Percentiles rank a stretch among this genome's conserved stretches.
phyloP scores from a whole-genome alignment of 768 basidiomycete species.

The Leccinum rimulosum region DNA sequence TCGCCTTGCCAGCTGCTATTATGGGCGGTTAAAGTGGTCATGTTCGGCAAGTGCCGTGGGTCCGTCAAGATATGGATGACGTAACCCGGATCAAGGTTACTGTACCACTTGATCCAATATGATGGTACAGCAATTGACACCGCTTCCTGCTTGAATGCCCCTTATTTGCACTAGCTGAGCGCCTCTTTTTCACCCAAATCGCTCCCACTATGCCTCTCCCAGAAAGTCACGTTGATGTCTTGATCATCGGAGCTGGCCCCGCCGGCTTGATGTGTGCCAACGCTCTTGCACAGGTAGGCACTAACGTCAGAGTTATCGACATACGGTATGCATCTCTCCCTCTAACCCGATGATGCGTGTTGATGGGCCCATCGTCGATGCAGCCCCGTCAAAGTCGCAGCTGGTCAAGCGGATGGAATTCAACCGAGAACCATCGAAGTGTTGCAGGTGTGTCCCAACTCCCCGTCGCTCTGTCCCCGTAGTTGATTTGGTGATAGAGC shows the following conservation, averaged over 20 bases:
- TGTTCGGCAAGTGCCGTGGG: neutral
- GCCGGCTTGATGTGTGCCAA: constrained; percentile 44
- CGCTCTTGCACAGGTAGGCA: constrained; percentile 35
- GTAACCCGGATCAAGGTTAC: neutral
- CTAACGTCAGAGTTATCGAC: constrained; percentile 41
- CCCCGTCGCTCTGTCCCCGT: neutral
- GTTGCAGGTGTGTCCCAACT: neutral
- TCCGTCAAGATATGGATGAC: neutral
- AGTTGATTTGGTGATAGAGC: neutral
- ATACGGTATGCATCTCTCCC: constrained; percentile 5
- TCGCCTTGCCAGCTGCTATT: neutral
- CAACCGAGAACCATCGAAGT: neutral
- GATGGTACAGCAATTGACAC: neutral
- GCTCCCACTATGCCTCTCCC: constrained; percentile 19
- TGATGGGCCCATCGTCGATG: neutral
- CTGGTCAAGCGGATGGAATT: neutral
- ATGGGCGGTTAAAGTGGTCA: no score
- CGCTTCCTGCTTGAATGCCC: neutral
- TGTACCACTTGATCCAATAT: no score
- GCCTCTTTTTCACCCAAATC: neutral
- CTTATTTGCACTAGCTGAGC: neutral
- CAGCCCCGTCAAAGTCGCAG: neutral
- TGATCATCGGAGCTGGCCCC: constrained; percentile 43
- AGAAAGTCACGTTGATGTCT: constrained; percentile 33
- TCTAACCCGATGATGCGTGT: neutral